phyloP scores from a whole-genome alignment of 305 asterid species.

The Plantago coronopus region DNA sequence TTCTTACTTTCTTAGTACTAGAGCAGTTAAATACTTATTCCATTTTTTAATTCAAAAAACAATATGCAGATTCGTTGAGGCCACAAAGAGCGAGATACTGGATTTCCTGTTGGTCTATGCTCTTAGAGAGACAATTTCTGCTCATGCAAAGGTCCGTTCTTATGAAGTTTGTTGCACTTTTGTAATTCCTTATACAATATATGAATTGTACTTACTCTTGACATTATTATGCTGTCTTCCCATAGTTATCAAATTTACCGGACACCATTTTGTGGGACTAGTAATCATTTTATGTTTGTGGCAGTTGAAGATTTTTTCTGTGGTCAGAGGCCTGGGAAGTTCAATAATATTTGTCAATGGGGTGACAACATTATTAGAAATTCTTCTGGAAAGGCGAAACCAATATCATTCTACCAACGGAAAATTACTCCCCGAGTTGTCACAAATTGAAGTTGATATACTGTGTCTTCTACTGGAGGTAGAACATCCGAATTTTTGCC shows the following conservation, averaged over 20 bases:
- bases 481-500: conserved; percentile 15
- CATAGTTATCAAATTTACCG: conserved; percentile 1
- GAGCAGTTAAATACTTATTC: no score
- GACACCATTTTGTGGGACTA: conserved; percentile 2
- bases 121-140: conserved; percentile 41
- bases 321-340: conserved; percentile 68
- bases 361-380: conserved; percentile 47
- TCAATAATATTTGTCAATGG: conserved; percentile 43
- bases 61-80: conserved; percentile 60
- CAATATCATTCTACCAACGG: conserved; percentile 37
- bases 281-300: conserved; percentile 25
- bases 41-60: neutral
- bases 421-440: conserved; percentile 37
- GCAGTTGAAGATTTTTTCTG: conserved; percentile 67
- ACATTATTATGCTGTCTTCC: conserved; percentile 8
- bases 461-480: conserved; percentile 86
- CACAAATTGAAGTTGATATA: conserved; percentile 55
- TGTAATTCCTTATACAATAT: conserved; percentile 18
- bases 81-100: conserved; percentile 57
- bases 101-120: conserved; percentile 52
- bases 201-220: conserved; percentile 1
- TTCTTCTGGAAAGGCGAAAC: conserved; percentile 57
- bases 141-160: conserved; percentile 66
- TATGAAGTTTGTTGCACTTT: conserved; percentile 17
- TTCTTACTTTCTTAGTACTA: neutral